Base-by-base conservation (phyloP, 805 yeast genomes). In the Metschnikowia matae region DNA sequence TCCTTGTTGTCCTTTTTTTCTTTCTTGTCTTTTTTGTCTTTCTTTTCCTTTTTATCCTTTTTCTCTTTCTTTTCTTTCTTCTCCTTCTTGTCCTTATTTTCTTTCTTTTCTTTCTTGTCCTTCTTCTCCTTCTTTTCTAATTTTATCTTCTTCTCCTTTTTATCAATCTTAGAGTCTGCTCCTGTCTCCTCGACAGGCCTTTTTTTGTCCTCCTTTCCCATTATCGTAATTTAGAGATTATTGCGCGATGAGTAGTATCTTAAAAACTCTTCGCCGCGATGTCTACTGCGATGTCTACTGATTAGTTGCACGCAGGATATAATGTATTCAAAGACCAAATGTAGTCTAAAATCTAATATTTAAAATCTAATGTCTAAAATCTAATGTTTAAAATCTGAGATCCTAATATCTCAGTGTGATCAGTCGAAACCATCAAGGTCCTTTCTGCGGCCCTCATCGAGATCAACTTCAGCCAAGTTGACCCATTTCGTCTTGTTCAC, bases 381-480 rank as follows among this genome's bases (percentile, higher is more conserved):
- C 8, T 17, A 26, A 35, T 32, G 13, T 33, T 40, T 34, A 43
- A 36, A 31, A 20, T 46, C 15, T 13, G 33, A 37, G 8, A 29
- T 29, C 15, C n/a, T 17, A 36, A 7, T 23, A 10, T 26, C 11
- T 26, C 29, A 26, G 17, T 31, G 8, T 18, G 14, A 8, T 44
- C 15, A 45, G 8, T 33, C 17, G 11, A 46, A 23, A 21, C 26
- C 36, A 40, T 58, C 62, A 39, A 58, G 48, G 44, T 75, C 80
- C 2, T 60, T 67, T 61, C 83, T 69, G 48, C 79, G 70, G 7
- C 84, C 84, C 31, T 74, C 73, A 40, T 70, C 78, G 43, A 80
- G 77, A 54, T 81, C 82, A 56, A 80, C 74, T 13, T 76, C 77
- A 1, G 60, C 58, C 34, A 70, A 63, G 31, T 68, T 65, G 18